A percentile compares a stretch with the other conserved stretches of the same genome.
Conservation (phyloP, 495 filamentous ascomycete species). For the Xylaria curta region DNA sequence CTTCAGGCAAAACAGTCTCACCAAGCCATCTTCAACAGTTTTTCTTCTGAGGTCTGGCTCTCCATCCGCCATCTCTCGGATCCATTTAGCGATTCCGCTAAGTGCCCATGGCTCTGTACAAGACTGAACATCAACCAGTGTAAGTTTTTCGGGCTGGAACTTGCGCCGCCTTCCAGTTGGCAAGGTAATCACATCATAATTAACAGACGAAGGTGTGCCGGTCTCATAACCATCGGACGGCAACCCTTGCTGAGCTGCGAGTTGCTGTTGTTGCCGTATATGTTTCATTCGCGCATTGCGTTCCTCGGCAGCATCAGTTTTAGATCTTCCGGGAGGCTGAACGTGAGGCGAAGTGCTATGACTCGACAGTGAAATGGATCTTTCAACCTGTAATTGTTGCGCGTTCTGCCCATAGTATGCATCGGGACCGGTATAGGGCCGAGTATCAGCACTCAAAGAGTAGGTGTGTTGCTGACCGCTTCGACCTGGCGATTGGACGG, state of each 20-base stretch:
- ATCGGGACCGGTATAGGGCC: conserved; percentile 43
- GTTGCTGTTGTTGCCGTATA: conserved; percentile 59
- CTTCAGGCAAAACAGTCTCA: conserved; percentile 91
- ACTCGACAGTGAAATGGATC: conserved; percentile 83
- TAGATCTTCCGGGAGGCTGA: conserved; percentile 83
- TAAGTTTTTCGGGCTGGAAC: conserved; percentile 88
- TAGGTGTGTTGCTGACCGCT: conserved; percentile 46
- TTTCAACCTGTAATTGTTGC: conserved; percentile 66
- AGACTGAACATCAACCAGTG: conserved; percentile 79
- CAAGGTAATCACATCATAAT: conserved; percentile 73
- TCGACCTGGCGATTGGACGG: conserved; percentile 43
- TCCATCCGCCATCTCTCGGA: conserved; percentile 86
- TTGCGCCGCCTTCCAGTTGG: conserved; percentile 73
- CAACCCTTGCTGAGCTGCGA: conserved; percentile 51
- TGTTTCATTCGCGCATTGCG: conserved; percentile 64
- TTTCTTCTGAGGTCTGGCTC: conserved; percentile 80
- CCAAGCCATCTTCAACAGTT: conserved; percentile 82
- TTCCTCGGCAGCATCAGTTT: conserved; percentile 86
- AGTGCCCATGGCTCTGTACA: conserved; percentile 94
- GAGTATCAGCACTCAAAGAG: conserved; percentile 49
- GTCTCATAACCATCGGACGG: conserved; percentile 57
- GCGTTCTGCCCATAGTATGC: conserved; percentile 45
- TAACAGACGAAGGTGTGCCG: conserved; percentile 57
- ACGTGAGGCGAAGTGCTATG: conserved; percentile 82
- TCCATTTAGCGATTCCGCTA: conserved; percentile 84